A percentile compares a stretch with the other conserved stretches of the same genome.
These are phyloP conservation scores for Penicillium canariense DNA, from an alignment of 495 filamentous ascomycete genomes.

Conservation along the genomic window DNA sequence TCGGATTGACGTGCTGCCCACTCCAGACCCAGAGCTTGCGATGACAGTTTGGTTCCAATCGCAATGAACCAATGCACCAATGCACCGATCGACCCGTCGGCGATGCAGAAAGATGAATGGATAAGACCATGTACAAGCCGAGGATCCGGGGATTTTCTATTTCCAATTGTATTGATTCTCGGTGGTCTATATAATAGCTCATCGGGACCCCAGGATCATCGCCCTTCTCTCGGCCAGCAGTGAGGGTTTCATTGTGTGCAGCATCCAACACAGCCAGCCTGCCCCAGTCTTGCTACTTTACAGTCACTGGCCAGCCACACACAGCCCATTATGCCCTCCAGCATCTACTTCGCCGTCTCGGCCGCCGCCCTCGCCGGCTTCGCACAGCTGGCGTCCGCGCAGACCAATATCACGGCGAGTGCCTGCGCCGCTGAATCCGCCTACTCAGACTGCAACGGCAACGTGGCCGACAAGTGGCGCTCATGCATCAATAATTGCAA, in stretches of 20 bases:
- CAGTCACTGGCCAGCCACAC: not conserved
- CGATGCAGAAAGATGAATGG: not conserved
- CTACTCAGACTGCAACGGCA: conserved; percentile 22
- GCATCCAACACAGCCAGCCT: not conserved
- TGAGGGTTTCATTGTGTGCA: not conserved
- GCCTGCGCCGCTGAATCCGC: conserved; percentile 18
- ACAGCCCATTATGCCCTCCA: conserved; percentile 17
- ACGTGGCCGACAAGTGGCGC: conserved; percentile 25
- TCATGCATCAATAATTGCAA: conserved; percentile 23
- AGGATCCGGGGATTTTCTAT: not conserved
- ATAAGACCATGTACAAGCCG: conserved; percentile 6
- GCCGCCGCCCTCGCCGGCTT: conserved; percentile 17
- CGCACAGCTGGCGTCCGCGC: conserved; percentile 16
- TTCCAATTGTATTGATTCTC: not conserved
- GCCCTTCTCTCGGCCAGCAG: not conserved
- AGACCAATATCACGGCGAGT: conserved; percentile 28
- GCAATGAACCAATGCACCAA: conserved; percentile 8
- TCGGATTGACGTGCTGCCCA: not conserved
- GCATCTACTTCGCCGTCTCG: conserved; percentile 14
- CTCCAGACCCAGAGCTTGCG: not conserved
- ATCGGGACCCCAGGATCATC: not conserved
- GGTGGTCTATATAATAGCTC: not conserved
- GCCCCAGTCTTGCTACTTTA: not conserved
- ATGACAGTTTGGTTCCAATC: conserved; percentile 22
- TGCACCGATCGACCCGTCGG: conserved; percentile 16